phyloP scores from a whole-genome alignment of 1,284 basidiomycete species.

The Porogramme epimiltina region DNA sequence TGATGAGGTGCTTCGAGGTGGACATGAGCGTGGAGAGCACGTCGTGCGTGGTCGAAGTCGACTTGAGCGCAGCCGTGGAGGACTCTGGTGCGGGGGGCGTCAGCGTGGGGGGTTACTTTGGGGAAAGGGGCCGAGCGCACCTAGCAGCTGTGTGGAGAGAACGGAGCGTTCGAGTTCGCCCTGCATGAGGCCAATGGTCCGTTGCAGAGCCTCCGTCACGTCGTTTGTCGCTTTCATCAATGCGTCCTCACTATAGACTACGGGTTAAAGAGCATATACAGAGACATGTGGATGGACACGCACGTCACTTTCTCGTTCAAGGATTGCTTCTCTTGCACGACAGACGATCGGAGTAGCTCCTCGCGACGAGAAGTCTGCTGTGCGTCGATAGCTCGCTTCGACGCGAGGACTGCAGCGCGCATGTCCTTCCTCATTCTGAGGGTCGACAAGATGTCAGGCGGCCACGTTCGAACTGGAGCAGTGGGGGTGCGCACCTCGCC shows the following conservation, averaged over 20 bases:
- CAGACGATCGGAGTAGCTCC: conserved; percentile 60
- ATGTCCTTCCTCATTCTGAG: conserved; percentile 64
- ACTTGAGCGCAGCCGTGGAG: conserved; percentile 75
- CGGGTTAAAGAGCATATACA: conserved; percentile 2
- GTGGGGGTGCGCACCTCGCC: conserved; percentile 48
- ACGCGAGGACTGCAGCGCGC: conserved; percentile 65
- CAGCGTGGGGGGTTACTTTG: background rate
- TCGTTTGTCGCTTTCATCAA: conserved; percentile 87
- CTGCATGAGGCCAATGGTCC: conserved; percentile 87
- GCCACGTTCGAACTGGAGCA: too few relatives aligned
- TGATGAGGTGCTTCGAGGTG: conserved; percentile 82
- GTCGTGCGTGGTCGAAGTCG: conserved; percentile 81
- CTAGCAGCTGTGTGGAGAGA: conserved; percentile 82
- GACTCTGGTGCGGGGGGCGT: conserved; percentile 53
- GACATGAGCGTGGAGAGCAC: conserved; percentile 72
- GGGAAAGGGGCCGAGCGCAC: conserved; percentile 43
- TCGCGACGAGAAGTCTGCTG: conserved; percentile 59
- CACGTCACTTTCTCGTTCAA: conserved; percentile 59
- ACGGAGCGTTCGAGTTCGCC: conserved; percentile 89
- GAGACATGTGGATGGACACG: conserved; percentile 31
- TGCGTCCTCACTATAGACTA: conserved; percentile 66
- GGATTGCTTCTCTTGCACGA: conserved; percentile 44
- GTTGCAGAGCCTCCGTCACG: conserved; percentile 83
- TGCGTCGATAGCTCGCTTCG: conserved; percentile 71
- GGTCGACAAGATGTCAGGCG: too few relatives aligned